phyloP scores from a whole-genome alignment of 306 rosid species.

The Echinosophora koreensis region DNA sequence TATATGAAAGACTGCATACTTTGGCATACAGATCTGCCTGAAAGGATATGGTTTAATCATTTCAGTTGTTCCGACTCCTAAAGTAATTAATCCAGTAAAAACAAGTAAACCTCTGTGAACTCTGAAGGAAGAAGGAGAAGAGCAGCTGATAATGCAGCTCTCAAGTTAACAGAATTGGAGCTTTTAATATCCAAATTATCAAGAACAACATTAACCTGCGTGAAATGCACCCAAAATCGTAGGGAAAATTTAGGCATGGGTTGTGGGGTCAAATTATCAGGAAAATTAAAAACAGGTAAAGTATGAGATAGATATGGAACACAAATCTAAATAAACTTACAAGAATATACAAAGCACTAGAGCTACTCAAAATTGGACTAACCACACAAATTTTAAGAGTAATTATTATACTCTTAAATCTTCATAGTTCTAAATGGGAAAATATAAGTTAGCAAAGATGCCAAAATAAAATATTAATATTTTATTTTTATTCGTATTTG shows the following conservation, averaged over 20 bases:
- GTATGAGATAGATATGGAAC: conserved; percentile 23
- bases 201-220: conserved; percentile 75
- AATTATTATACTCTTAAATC: neutral
- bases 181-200: conserved; percentile 67
- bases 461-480: conserved; percentile 4
- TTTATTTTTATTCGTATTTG: neutral
- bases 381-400: conserved; percentile 15
- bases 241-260: neutral
- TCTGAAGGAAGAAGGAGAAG: conserved; percentile 88
- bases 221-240: conserved; percentile 33
- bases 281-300: conserved; percentile 29
- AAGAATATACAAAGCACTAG: neutral
- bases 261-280: conserved; percentile 7
- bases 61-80: conserved; percentile 38
- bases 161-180: conserved; percentile 73
- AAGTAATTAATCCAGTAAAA: conserved; percentile 44
- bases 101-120: conserved; percentile 76
- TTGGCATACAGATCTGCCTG: conserved; percentile 94
- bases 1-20: conserved; percentile 90
- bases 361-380: conserved; percentile 21
- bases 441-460: neutral
- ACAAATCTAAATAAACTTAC: neutral
- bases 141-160: conserved; percentile 87
- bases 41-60: conserved; percentile 42
- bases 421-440: conserved; percentile 11